A percentile compares a stretch with the other conserved stretches of the same genome.
phyloP scores from a whole-genome alignment of 495 filamentous ascomycete species.

The Penicillium cosmopolitanum region DNA sequence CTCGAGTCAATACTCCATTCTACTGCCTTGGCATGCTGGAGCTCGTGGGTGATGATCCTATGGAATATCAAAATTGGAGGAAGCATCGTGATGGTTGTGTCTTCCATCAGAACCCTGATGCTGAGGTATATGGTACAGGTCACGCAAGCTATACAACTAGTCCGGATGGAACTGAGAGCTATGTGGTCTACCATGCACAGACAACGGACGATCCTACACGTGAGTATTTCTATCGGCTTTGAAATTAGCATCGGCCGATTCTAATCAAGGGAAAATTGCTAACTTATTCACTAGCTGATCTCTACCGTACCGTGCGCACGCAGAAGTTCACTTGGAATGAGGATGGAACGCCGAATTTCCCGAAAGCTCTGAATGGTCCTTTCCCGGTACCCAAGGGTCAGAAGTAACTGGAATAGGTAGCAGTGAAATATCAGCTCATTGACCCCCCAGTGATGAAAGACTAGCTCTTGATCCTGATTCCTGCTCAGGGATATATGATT shows the following conservation, averaged over 20 bases:
- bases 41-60: slow-evolving; percentile 52
- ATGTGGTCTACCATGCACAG: slow-evolving; percentile 52
- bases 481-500: no score
- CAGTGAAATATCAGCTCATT: no score
- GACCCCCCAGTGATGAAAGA: no score
- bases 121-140: slow-evolving; percentile 49
- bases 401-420: neutral
- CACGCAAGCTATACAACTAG: slow-evolving; percentile 53
- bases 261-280: slow-evolving; percentile 14
- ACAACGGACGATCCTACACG: slow-evolving; percentile 36
- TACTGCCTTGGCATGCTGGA: slow-evolving; percentile 47
- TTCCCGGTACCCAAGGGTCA: slow-evolving; percentile 32
- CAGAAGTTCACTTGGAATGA: slow-evolving; percentile 44
- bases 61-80: slow-evolving; percentile 50
- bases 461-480: no score
- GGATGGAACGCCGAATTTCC: slow-evolving; percentile 41
- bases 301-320: slow-evolving; percentile 36
- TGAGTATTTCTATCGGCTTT: slow-evolving; percentile 6
- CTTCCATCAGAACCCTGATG: slow-evolving; percentile 52
- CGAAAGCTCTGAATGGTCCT: slow-evolving; percentile 41
- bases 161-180: slow-evolving; percentile 49
- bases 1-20: slow-evolving; percentile 49
- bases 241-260: slow-evolving; percentile 12
- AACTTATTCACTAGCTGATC: slow-evolving; percentile 1
- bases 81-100: slow-evolving; percentile 49